Evolutionary conservation across 2,329 filamentous ascomycete species (phyloP), one percentile per base, ranked within the genome.

Genomic region (Diaporthe vaccinii): DNA sequence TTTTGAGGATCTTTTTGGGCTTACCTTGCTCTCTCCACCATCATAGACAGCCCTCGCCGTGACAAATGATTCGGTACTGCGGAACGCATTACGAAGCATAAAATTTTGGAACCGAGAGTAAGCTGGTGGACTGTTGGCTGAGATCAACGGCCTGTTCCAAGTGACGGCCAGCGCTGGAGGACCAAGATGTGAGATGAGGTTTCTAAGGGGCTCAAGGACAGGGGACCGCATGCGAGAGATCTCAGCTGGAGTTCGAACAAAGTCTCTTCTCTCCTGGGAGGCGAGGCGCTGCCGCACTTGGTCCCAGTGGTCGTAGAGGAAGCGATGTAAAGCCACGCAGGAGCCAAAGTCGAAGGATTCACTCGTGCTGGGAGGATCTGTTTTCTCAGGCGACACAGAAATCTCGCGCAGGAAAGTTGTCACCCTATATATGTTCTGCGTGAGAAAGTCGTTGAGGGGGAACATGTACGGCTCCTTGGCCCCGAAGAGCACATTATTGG

Each of bases 381-480:
- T 74, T 10, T 83, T 81, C n/a, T 87, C 84, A 1, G 89, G 88
- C 41, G 76, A 67, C 80, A 92, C 91, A 49, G 92, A 93, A 76
- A 94, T 93, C 79, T 93, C 90, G 36, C 91, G 87, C 39, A 94
- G 83, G 78, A 94, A 94, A 0, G 89, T 90, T 2, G 91, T 93
- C 22, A 94, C 91, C 46, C 88, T 85, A 80, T 92, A 93, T 70
- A 94, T 93, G 78, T 94, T 92, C 77, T 92, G 87, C 0, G 91
- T 91, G 31, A 94, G 82, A 76, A 94, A 94, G 75, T 92, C 89
- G 79, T 94, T 93, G 31, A 94, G 83, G 1, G 92, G 91, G 76
- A 91, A 92, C 92, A 94, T 94, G 79, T 93, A 94, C 4, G 91
- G 90, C 80, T 94, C 92, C 81, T 94, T 94, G 46, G 91, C 91